phyloP scores from a whole-genome alignment of 2,329 filamentous ascomycete species.

The Trichophyton schoenleinii region DNA sequence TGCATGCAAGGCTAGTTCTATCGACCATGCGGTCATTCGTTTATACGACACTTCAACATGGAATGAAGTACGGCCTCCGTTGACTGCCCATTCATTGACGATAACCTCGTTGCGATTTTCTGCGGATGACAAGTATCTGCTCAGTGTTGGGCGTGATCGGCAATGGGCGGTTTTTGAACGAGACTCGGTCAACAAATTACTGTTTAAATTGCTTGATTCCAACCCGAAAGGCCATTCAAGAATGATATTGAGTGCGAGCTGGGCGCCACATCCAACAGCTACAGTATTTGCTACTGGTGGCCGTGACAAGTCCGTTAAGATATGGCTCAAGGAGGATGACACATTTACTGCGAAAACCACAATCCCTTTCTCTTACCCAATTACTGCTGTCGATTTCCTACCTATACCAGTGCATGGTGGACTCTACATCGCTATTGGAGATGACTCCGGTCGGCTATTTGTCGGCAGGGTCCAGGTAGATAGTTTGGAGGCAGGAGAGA shows the following conservation, averaged over 20 bases:
- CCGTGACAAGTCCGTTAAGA: constrained; percentile 70
- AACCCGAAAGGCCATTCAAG: constrained; percentile 78
- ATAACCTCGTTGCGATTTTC: constrained; percentile 75
- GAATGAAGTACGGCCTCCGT: constrained; percentile 72
- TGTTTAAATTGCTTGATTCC: constrained; percentile 48
- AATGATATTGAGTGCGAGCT: constrained; percentile 84
- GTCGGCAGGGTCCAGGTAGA: constrained; percentile 29
- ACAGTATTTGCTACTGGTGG: constrained; percentile 72
- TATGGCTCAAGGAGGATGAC: constrained; percentile 44
- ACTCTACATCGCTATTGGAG: constrained; percentile 34
- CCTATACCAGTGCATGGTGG: constrained; percentile 18
- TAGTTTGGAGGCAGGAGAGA: constrained; percentile 19
- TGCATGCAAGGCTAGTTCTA: constrained; percentile 80
- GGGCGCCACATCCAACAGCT: constrained; percentile 47
- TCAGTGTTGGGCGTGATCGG: constrained; percentile 83
- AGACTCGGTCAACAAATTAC: constrained; percentile 23
- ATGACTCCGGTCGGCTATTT: constrained; percentile 36
- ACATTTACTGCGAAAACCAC: constrained; percentile 42
- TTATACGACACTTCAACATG: constrained; percentile 77
- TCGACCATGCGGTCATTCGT: constrained; percentile 88
- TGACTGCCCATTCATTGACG: constrained; percentile 77
- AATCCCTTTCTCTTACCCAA: constrained; percentile 45
- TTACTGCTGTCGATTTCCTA: constrained; percentile 61
- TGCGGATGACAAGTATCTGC: constrained; percentile 55
- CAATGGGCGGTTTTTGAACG: constrained; percentile 77